Evolutionary conservation across 23 red algal genomes (phyloP).

Genomic region (Gracilaria gracilis): DNA sequence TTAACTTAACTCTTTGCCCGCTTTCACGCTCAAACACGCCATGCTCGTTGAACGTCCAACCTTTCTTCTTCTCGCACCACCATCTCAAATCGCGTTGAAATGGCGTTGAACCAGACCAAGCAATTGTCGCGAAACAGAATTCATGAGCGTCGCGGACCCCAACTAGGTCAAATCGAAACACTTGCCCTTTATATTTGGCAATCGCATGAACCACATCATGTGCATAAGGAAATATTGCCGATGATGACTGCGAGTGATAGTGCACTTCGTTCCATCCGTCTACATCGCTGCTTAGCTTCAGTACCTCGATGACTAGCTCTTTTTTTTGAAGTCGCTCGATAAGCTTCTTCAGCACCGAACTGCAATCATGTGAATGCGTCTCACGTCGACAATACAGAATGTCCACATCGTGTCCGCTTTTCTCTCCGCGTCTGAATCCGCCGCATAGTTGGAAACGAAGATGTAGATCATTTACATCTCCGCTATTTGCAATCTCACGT

Average conservation of each 20-base stretch:
- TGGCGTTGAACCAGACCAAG: conserved; percentile 67
- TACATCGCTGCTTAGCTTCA: conserved; percentile 17
- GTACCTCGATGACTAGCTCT: conserved; percentile 34
- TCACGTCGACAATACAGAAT: conserved; percentile 64
- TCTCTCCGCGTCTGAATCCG: conserved; percentile 62
- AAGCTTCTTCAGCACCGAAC: conserved; percentile 47
- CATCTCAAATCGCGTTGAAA: conserved; percentile 66
- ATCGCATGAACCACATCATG: conserved; percentile 68
- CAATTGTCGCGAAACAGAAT: conserved; percentile 65
- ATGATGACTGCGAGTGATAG: conserved; percentile 28
- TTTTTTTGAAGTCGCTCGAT: conserved; percentile 8
- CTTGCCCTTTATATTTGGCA: conserved; percentile 29
- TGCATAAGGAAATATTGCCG: conserved; percentile 36
- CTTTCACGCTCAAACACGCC: conserved; percentile 61
- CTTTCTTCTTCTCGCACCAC: conserved; percentile 41
- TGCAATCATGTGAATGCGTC: conserved; percentile 2
- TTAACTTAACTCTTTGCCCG: conserved; percentile 37
- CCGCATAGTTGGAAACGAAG: conserved; percentile 62
- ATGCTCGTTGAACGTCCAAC: conserved; percentile 74
- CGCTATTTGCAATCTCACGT: not conserved
- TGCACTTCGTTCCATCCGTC: conserved; percentile 53
- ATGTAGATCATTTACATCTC: conserved; percentile 13
- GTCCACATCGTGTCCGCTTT: conserved; percentile 64
- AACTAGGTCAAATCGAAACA: conserved; percentile 61
- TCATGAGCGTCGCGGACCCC: conserved; percentile 52